Percentiles rank a stretch among this genome's conserved stretches.
phyloP scores from a whole-genome alignment of 352 stramenopile genomes.

The Phytophthora crassamura region DNA sequence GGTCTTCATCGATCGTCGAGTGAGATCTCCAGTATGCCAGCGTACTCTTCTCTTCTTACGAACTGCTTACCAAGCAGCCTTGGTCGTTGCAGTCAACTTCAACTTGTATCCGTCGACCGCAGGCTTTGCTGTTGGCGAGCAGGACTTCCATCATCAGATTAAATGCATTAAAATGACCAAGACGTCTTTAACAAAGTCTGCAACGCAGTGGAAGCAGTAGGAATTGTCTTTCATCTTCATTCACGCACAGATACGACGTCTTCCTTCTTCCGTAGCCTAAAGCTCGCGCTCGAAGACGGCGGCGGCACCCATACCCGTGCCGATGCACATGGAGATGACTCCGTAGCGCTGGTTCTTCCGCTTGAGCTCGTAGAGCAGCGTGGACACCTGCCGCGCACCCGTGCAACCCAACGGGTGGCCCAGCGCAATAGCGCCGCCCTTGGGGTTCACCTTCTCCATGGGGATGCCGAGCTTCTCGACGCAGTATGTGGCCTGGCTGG shows the following conservation, averaged over 20 bases:
- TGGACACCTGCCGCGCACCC: constrained; percentile 91
- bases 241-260: constrained; percentile 15
- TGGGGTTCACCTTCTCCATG: constrained; percentile 90
- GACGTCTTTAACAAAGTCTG: no score
- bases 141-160: no score
- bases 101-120: no score
- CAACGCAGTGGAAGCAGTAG: background rate
- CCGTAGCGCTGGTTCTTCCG: constrained; percentile 84
- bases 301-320: constrained; percentile 94
- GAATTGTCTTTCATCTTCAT: constrained; percentile 21
- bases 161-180: no score
- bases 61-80: no score
- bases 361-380: constrained; percentile 93
- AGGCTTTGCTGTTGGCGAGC: no score
- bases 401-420: constrained; percentile 92
- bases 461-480: constrained; percentile 81
- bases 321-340: constrained; percentile 96
- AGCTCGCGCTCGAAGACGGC: constrained; percentile 90
- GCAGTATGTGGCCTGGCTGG: constrained; percentile 87
- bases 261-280: constrained; percentile 23
- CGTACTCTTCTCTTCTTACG: no score
- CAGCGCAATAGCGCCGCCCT: constrained; percentile 89
- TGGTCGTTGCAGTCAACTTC: no score
- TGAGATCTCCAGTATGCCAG: no score
- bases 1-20: no score